These are phyloP conservation scores for Brasenia schreberi DNA, from an alignment of 164 flowering plant genomes.

Conservation along the genomic window DNA sequence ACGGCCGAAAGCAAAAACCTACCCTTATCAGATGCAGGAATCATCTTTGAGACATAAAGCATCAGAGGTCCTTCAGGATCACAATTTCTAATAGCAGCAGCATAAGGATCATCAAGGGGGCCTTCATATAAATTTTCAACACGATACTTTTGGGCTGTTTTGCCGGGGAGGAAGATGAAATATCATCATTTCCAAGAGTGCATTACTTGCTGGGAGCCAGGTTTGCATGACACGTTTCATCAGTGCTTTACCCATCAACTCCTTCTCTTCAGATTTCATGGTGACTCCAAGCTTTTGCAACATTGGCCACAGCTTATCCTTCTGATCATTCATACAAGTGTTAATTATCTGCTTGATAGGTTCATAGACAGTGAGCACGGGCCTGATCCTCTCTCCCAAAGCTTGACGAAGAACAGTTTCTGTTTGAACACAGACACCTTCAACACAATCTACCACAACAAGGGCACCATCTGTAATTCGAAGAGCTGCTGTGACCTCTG, in stretches of 20 bases:
- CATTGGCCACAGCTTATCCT: constrained; percentile 24
- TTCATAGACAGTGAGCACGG: constrained; percentile 21
- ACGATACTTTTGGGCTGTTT: constrained; percentile 22
- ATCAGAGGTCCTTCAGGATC: constrained; percentile 24
- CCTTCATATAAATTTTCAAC: constrained; percentile 27
- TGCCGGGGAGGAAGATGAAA: constrained; percentile 26
- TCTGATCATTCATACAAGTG: constrained; percentile 27
- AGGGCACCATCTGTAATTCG: constrained; percentile 23
- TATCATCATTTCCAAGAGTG: constrained; percentile 25
- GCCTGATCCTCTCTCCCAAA: constrained; percentile 20
- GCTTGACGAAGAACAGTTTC: constrained; percentile 21
- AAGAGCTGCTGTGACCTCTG: constrained; percentile 17
- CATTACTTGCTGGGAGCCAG: constrained; percentile 21
- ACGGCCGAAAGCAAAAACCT: constrained; percentile 28
- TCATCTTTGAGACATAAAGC: constrained; percentile 27
- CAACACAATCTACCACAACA: constrained; percentile 20
- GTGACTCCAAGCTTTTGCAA: constrained; percentile 18
- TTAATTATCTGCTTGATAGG: constrained; percentile 23
- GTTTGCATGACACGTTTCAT: constrained; percentile 31
- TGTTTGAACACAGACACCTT: constrained; percentile 22
- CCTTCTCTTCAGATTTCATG: constrained; percentile 24
- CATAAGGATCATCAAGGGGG: constrained; percentile 21
- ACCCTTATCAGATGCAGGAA: constrained; percentile 27
- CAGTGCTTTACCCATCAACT: constrained; percentile 18
- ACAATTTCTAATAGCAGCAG: constrained; percentile 22